Evolutionary conservation across 108 stramenopile genomes (phyloP).

Genomic region (Conticribra weissflogii): DNA sequence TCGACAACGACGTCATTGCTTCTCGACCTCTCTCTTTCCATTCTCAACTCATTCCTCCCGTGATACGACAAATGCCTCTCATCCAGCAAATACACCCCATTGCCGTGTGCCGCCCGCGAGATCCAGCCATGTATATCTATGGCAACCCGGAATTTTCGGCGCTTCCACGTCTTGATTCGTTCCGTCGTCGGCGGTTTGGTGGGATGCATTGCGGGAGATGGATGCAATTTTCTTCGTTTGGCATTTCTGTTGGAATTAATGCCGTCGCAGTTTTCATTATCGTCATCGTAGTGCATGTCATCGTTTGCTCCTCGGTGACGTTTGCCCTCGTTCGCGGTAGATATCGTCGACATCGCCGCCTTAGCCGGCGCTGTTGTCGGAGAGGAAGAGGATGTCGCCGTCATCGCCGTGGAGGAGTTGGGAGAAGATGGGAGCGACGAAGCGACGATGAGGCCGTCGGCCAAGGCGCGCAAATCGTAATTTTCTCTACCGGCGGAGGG

Average conservation of each 20-base stretch:
- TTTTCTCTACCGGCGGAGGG: conserved; percentile 59
- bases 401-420: conserved; percentile 19
- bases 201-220: no score
- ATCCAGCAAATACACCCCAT: conserved; percentile 64
- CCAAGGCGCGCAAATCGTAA: conserved; percentile 41
- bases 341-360: no score
- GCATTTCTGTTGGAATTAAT: not conserved
- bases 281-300: conserved; percentile 4
- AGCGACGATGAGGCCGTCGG: conserved; percentile 31
- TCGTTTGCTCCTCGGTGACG: no score
- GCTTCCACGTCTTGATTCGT: no score
- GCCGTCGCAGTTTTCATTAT: conserved; percentile 6
- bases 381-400: no score
- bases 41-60: conserved; percentile 59
- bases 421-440: conserved; percentile 14
- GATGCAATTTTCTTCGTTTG: not conserved
- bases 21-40: conserved; percentile 14
- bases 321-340: no score
- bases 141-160: conserved; percentile 64
- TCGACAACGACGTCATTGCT: no score
- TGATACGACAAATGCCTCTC: conserved; percentile 77
- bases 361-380: no score
- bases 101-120: conserved; percentile 58
- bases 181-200: no score
- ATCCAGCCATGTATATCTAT: conserved; percentile 79